These are phyloP conservation scores for Haematococcus sp. DNA, from an alignment of 139 green algal species.

Conservation along the genomic window DNA sequence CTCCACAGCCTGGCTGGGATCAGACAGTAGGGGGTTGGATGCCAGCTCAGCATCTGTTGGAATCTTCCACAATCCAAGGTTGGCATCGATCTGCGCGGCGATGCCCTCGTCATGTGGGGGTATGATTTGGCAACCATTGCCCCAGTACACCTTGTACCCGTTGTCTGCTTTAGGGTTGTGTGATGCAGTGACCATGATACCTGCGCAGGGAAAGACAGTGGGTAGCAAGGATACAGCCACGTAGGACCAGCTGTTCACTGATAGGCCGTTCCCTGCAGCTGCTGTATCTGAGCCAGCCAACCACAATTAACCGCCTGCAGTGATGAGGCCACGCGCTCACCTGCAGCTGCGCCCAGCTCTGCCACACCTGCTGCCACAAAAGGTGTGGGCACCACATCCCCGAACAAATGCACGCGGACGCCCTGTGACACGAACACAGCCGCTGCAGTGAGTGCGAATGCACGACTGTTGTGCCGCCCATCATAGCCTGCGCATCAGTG, in stretches of 20 bases:
- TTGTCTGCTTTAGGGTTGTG: slow-evolving; percentile 84
- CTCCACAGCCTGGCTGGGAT: slow-evolving; percentile 43
- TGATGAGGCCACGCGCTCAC: slow-evolving; percentile 76
- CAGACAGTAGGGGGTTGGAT: slow-evolving; percentile 17
- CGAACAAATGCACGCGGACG: slow-evolving; percentile 39
- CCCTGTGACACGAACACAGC: slow-evolving; percentile 44
- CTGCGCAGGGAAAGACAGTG: slow-evolving; percentile 15
- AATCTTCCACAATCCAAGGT: slow-evolving; percentile 54
- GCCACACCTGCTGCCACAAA: slow-evolving; percentile 63
- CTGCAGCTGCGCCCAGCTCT: slow-evolving; percentile 58
- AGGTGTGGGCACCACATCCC: slow-evolving; percentile 56
- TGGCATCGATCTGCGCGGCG: slow-evolving; percentile 53
- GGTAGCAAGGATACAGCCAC: too few relatives aligned
- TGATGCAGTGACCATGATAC: slow-evolving; percentile 78
- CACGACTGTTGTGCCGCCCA: slow-evolving; percentile 43
- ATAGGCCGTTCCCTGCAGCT: too few relatives aligned
- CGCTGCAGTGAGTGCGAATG: slow-evolving; percentile 58
- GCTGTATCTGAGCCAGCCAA: too few relatives aligned
- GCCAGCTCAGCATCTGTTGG: slow-evolving; percentile 5
- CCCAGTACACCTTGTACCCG: slow-evolving; percentile 67
- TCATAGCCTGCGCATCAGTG: slow-evolving; percentile 52
- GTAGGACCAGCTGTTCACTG: too few relatives aligned
- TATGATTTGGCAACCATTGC: slow-evolving; percentile 77
- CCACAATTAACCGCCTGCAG: slow-evolving; percentile 14
- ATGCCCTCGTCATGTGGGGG: slow-evolving; percentile 73